Evolutionary conservation across 768 basidiomycete genomes (phyloP), one percentile per base, ranked within the genome.

Genomic region (Lyophyllum shimeji): DNA sequence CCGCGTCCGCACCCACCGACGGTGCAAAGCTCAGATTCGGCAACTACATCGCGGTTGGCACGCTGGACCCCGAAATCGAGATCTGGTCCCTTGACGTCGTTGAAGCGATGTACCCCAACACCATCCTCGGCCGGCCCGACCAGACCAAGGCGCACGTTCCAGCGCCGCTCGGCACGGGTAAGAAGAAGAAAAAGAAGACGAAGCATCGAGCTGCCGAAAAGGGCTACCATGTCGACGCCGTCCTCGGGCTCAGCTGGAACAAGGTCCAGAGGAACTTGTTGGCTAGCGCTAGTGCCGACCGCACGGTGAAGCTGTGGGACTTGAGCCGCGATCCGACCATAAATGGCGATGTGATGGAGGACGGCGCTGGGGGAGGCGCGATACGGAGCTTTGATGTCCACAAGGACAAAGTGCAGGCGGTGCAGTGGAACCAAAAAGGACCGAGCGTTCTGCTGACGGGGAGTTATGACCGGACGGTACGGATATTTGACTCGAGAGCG

Each of bases 291-390:
- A 93, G 90, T 52, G 96, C 97, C 1, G 97, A 99, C 74, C 82
- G 85, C 51, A 98, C 96, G 0, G 93, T 99, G 59, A 99, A 99
- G 72, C 74, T 99, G 24, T 99, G 96, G 97, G 97, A 99, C 75
- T 78, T 99, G 52, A 87, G 81, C 37, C 80, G 92, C 13, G 81
- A 85, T 50, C 82, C 85, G 4, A 77, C 76, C 12, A 73, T 71
- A 60, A 71, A 66, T 52, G 67, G 71, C 1, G 64, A 55, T n/a
- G 45, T 8, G 23, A 24, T 50, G 31, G 58, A 63, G 46, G 79
- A 75, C 39, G 79, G 73, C 11, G 76, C 83, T 50, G 66, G 74
- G 56, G 76, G 72, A 56, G 84, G 81, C 15, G 95, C 95, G 21
- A 82, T 98, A 63, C 81, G 93, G 56, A 94, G 89, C 62, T 98